Conservation (phyloP, 192 early-diverging fungal species). For the Spizellomyces punctatus region DNA sequence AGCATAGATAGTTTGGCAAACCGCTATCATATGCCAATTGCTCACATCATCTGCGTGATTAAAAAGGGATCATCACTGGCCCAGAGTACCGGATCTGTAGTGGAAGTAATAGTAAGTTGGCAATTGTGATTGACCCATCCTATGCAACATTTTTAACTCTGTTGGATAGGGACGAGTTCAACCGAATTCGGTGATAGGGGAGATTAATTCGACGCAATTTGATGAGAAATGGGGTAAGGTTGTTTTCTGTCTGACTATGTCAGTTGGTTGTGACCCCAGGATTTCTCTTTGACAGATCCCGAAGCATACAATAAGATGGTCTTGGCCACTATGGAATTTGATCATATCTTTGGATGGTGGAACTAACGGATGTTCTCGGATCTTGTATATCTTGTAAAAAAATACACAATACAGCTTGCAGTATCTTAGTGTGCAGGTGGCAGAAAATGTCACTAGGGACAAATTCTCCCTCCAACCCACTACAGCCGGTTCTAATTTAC, state of each 20-base stretch:
- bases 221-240: constrained; percentile 10
- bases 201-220: constrained; percentile 3
- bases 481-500: no score
- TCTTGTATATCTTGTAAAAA: no score
- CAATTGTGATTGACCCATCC: neutral
- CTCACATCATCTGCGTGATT: no score
- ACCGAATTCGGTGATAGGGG: neutral
- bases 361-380: neutral
- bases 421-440: no score
- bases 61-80: neutral
- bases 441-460: no score
- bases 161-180: constrained; percentile 3
- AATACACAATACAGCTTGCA: no score
- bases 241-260: neutral
- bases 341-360: constrained; percentile 21
- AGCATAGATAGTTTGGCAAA: neutral
- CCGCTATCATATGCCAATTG: neutral
- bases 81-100: neutral
- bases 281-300: constrained; percentile 6
- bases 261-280: neutral
- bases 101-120: constrained; percentile 13
- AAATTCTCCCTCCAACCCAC: no score
- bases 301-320: constrained; percentile 26
- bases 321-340: constrained; percentile 2
- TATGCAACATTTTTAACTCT: neutral